phyloP scores from a whole-genome alignment of 495 filamentous ascomycete genomes.

The Articulospora tetracladia region DNA sequence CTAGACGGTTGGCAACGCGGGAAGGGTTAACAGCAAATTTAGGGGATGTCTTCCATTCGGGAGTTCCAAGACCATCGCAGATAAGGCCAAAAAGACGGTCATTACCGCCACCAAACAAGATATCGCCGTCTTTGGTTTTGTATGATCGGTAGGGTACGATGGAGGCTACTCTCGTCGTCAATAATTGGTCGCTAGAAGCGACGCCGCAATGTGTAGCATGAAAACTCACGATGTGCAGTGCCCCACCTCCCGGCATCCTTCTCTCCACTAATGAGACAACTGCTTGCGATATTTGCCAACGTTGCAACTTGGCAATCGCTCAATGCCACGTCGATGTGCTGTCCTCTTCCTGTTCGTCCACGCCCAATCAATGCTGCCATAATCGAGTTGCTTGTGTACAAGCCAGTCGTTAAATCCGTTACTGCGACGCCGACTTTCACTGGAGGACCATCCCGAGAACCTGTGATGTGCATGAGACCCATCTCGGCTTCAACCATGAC shows the following conservation, averaged over 20 bases:
- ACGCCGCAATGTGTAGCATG: not conserved
- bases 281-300: constrained; percentile 88
- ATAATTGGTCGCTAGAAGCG: not conserved
- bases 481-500: constrained; percentile 99
- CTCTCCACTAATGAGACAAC: constrained; percentile 82
- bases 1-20: constrained; percentile 72
- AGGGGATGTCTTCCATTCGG: constrained; percentile 74
- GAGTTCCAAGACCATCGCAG: constrained; percentile 70
- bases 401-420: constrained; percentile 89
- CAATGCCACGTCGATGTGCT: constrained; percentile 87
- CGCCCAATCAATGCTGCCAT: constrained; percentile 87
- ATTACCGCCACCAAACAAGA: constrained; percentile 91
- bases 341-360: constrained; percentile 65
- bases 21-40: constrained; percentile 77
- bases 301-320: constrained; percentile 96
- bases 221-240: constrained; percentile 80
- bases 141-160: constrained; percentile 95
- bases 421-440: constrained; percentile 98
- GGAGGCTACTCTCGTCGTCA: constrained; percentile 53
- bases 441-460: constrained; percentile 78
- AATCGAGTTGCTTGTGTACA: constrained; percentile 97
- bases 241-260: constrained; percentile 89
- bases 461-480: constrained; percentile 98
- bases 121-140: constrained; percentile 86
- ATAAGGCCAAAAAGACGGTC: constrained; percentile 86